These are phyloP conservation scores for Heterobasidion occidentale DNA, from an alignment of 1,284 basidiomycete genomes.

Conservation along the genomic window DNA sequence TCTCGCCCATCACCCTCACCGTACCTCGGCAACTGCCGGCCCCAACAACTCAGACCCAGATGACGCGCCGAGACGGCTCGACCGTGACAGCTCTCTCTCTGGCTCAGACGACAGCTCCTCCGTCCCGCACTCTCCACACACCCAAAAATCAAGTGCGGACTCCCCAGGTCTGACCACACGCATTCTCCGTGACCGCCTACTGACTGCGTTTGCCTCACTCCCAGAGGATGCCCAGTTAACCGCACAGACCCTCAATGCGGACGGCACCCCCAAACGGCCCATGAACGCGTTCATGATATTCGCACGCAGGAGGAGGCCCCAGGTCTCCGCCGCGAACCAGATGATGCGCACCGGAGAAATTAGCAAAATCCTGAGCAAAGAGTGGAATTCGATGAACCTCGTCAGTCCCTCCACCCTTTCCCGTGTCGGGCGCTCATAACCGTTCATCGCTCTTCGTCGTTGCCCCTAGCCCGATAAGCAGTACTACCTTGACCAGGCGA, in stretches of 20 bases:
- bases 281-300: conserved; percentile 93
- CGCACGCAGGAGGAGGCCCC: conserved; percentile 69
- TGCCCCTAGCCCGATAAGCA: conserved; percentile 61
- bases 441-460: not conserved
- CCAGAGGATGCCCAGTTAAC: conserved; percentile 52
- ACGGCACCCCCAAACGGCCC: conserved; percentile 78
- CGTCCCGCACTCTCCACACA: conserved; percentile 1
- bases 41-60: not conserved
- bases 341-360: conserved; percentile 82
- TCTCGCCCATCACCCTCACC: conserved; percentile 6
- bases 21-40: conserved; percentile 6
- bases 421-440: conserved; percentile 1
- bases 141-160: conserved; percentile 4
- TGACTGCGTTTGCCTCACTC: not conserved
- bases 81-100: conserved; percentile 7
- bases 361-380: conserved; percentile 72
- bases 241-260: conserved; percentile 70
- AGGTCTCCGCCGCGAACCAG: conserved; percentile 75
- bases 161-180: conserved; percentile 3
- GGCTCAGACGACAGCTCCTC: conserved; percentile 9
- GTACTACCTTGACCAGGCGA: conserved; percentile 78
- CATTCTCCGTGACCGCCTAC: not conserved
- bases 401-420: conserved; percentile 29
- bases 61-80: conserved; percentile 5
- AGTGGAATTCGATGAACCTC: conserved; percentile 70